Evolutionary conservation across 2,329 filamentous ascomycete genomes (phyloP), one percentile per base, ranked within the genome.

Genomic region (Calycina herbarum): DNA sequence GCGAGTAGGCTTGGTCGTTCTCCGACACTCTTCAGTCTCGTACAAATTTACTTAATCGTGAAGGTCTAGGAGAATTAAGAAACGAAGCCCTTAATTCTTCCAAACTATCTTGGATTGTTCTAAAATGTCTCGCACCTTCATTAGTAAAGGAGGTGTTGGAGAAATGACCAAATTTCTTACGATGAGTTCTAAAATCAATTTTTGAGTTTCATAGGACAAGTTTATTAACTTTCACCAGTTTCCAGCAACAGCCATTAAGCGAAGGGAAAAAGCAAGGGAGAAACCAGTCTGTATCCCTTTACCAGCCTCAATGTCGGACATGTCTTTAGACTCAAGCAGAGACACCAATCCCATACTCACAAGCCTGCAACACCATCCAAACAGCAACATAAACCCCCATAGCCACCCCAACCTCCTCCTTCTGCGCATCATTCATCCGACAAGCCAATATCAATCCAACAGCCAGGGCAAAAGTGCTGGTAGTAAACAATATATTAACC

Each of bases 401-500:
- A 4, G 51, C 59, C 5, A 27, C n/a, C 8, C 61, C 24, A n/a
- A 62, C 31, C 35, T 65, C 63, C 13, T 59, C 57, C 10, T n/a
- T 58, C 48, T 57, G 35, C 2, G 11, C 51, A 8, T 65, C 59
- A 20, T 31, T 57, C 59, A 59, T 40, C 27, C 27, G 35, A 24
- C 40, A 65, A 20, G 54, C 59, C 51, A 65, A 29, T 5, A 33
- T 20, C 58, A 61, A 59, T 7, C 58, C 64, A 11, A 65, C 40
- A 13, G 56, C 59, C n/a, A 65, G n/a, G 1, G 42, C 48, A 42
- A 65, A 65, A 8, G 45, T 31, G 17, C 59, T 58, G 11, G 64
- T 64, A n/a, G 57, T 60, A 27, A 64, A 38, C 27, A 64, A 17
- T 10, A 29, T 42, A 11, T 40, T 15, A 42, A 54, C 27, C 31